Evolutionary conservation across 371 early-diverging fungal genomes (phyloP).

Genomic region (Apophysomyces ossiformis): DNA sequence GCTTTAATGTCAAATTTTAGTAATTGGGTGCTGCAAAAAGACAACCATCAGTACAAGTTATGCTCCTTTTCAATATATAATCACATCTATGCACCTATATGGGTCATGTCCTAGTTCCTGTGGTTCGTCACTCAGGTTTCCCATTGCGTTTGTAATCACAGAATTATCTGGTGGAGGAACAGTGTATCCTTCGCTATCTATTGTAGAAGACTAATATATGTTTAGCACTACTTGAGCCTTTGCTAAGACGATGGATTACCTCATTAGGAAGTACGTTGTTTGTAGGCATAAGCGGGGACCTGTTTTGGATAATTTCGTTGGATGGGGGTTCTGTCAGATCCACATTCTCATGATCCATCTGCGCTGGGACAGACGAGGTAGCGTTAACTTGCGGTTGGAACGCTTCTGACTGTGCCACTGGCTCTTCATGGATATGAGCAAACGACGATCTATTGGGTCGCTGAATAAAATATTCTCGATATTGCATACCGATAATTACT

Average conservation of each 20-base stretch:
- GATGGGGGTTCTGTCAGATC: too few species aligned
- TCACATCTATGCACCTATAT: background rate
- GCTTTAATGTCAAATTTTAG: conserved; percentile 28
- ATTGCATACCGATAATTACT: background rate
- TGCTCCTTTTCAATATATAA: background rate
- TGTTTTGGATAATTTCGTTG: too few species aligned
- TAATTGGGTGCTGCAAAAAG: conserved; percentile 8
- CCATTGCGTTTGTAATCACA: conserved; percentile 32
- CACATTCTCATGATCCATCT: too few species aligned
- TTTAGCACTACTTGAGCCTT: too few species aligned
- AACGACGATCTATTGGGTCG: background rate
- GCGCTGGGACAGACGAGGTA: too few species aligned
- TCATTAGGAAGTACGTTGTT: too few species aligned
- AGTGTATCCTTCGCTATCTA: conserved; percentile 51
- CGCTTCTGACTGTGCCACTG: background rate
- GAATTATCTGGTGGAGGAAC: conserved; percentile 48
- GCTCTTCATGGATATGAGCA: background rate
- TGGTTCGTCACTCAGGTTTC: background rate
- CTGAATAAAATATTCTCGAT: background rate
- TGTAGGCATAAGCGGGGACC: too few species aligned
- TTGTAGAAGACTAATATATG: conserved; percentile 19
- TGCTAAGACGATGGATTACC: too few species aligned
- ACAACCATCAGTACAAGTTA: background rate
- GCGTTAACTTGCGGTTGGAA: too few species aligned
- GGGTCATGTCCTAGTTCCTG: background rate